Base-by-base conservation (phyloP, 1,284 basidiomycete species). In the Phellinidium pouzarii region DNA sequence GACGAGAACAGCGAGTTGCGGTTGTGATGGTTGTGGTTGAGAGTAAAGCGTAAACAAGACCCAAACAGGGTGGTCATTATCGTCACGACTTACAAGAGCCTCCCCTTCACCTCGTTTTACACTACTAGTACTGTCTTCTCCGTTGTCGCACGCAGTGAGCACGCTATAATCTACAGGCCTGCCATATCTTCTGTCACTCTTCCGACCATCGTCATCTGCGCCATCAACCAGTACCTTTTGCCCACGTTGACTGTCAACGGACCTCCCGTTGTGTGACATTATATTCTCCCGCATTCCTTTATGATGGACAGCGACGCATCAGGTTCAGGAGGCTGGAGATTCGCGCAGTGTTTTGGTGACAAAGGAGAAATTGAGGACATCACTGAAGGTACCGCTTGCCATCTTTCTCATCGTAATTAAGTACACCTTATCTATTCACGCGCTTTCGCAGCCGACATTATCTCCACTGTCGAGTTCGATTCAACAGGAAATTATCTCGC, bases 281-380 rank as follows among this genome's bases (percentile, higher is more conserved):
- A 57, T 49, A 54, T 53, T 38, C 38, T 25, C 52, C 42, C 48
- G 48, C 59, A 46, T 52, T 44, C 42, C 55, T 60, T 64, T 58
- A 58, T 42, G 57, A 85, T 85, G 80, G 82, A 85, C 60, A 80
- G 84, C 65, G 92, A 94, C 74, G 81, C 87, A 64, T 87, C 87
- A 65, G 78, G 82, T 61, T 87, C 84, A 67, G 87, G 86, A 62
- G 87, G 87, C 66, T 99, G 96, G 96, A 87, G 94, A 64, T 99
- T 99, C 71, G 96, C 96, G 51, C 96, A 99, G 70, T 99, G 96
- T 75, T 99, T 99, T 69, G 96, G 96, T 64, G 94, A 97, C 78
- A 95, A 96, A 79, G 94, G 91, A 62, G 91, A 99, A 68, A 95
- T 99, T 26, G 96, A 99, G 68, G 96, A 99, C 70, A 99, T 99